phyloP scores from a whole-genome alignment of 768 basidiomycete genomes.

The Phylloporus sp. region DNA sequence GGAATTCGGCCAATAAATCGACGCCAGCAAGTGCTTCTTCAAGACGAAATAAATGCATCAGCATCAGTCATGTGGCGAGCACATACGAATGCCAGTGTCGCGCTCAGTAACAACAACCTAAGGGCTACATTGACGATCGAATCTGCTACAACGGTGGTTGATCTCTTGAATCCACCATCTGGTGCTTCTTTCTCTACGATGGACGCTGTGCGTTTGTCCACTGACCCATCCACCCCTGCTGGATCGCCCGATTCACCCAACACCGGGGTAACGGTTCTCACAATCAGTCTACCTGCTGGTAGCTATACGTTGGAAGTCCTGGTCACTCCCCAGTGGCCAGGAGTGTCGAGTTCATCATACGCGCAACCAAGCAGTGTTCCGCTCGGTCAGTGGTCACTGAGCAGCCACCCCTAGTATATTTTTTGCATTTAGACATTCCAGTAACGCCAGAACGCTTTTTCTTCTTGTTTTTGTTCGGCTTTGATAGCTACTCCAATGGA shows the following conservation, averaged over 20 bases:
- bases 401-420: constrained; percentile 52
- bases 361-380: constrained; percentile 64
- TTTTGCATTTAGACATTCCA: background rate
- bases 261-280: constrained; percentile 73
- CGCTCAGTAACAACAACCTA: constrained; percentile 49
- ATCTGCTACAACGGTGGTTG: constrained; percentile 60
- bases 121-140: constrained; percentile 75
- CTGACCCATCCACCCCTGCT: constrained; percentile 63
- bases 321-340: constrained; percentile 92
- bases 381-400: constrained; percentile 71
- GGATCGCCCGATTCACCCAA: constrained; percentile 67
- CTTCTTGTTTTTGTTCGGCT: constrained; percentile 1
- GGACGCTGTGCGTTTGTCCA: constrained; percentile 49
- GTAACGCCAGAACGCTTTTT: background rate
- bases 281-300: constrained; percentile 64
- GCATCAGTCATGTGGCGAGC: constrained; percentile 79
- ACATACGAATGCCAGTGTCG: constrained; percentile 89
- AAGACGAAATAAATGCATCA: constrained; percentile 78
- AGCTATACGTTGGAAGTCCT: constrained; percentile 75
- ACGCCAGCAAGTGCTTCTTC: constrained; percentile 84
- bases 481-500: constrained; percentile 12
- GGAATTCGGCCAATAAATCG: constrained; percentile 81
- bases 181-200: constrained; percentile 62
- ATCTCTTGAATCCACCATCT: constrained; percentile 60
- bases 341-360: constrained; percentile 59